phyloP scores from a whole-genome alignment of 768 basidiomycete species.

The Favolaschia claudopus region DNA sequence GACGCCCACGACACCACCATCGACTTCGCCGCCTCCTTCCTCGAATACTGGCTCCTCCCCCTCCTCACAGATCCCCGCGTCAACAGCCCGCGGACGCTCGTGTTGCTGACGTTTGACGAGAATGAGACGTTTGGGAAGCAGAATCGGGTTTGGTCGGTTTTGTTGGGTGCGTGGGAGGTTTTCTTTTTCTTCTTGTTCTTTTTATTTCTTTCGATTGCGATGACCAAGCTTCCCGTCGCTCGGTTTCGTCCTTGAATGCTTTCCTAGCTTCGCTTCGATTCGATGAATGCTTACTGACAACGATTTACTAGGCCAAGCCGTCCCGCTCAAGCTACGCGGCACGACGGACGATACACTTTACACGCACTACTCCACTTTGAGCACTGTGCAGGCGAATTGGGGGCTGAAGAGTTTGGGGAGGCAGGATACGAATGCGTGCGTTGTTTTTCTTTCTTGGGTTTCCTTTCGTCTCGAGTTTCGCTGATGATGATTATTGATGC shows the following conservation, averaged over 20 bases:
- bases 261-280: neutral
- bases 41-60: constrained; percentile 58
- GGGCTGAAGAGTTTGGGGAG: constrained; percentile 65
- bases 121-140: constrained; percentile 47
- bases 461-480: neutral
- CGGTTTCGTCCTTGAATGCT: no score
- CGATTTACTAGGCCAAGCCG: constrained; percentile 37
- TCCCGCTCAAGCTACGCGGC: constrained; percentile 50
- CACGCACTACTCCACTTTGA: constrained; percentile 65
- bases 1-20: constrained; percentile 69
- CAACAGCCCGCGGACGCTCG: constrained; percentile 61
- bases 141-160: constrained; percentile 55
- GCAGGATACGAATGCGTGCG: constrained; percentile 57
- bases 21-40: constrained; percentile 54
- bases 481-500: no score
- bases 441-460: no score
- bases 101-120: constrained; percentile 72
- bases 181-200: no score
- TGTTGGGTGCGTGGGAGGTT: constrained; percentile 46
- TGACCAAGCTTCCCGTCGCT: no score
- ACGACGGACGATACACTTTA: constrained; percentile 63
- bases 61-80: constrained; percentile 58
- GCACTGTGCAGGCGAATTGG: constrained; percentile 70
- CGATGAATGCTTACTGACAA: neutral
- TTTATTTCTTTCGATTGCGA: no score